Conservation (phyloP, 1,284 basidiomycete species). For the Boletus mariae region DNA sequence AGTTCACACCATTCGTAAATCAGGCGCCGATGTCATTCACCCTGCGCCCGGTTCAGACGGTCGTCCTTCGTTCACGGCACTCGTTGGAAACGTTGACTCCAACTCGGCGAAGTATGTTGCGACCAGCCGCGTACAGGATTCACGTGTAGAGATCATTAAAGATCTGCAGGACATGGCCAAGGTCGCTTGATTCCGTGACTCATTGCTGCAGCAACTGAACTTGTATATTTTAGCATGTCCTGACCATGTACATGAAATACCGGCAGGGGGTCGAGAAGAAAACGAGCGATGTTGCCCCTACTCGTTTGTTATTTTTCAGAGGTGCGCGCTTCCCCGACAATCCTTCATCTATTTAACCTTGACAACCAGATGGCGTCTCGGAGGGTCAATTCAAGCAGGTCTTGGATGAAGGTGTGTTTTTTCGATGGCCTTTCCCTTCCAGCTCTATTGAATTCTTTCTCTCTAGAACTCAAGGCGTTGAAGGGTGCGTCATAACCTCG, state of each 20-base stretch:
- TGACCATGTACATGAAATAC: slow-evolving; percentile 56
- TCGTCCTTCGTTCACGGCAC: slow-evolving; percentile 70
- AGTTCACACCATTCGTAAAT: slow-evolving; percentile 5
- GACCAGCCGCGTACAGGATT: slow-evolving; percentile 61
- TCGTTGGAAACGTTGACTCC: slow-evolving; percentile 73
- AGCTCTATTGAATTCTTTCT: neutral
- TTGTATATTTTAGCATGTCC: slow-evolving; percentile 39
- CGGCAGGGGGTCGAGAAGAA: slow-evolving; percentile 52
- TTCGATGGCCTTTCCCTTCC: neutral
- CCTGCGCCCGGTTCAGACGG: slow-evolving; percentile 70
- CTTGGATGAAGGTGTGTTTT: slow-evolving; percentile 48
- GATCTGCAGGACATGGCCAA: slow-evolving; percentile 61
- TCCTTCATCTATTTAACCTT: slow-evolving; percentile 4
- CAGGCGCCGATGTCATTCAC: slow-evolving; percentile 75
- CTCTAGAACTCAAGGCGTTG: slow-evolving; percentile 53
- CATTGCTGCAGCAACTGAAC: slow-evolving; percentile 10
- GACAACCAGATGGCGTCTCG: slow-evolving; percentile 65
- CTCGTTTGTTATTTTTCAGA: slow-evolving; percentile 71
- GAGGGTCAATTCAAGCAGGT: slow-evolving; percentile 77
- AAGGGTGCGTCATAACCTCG: slow-evolving; percentile 40
- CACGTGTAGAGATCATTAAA: slow-evolving; percentile 71
- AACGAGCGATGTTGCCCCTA: slow-evolving; percentile 42
- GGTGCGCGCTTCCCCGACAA: slow-evolving; percentile 38
- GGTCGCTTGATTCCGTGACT: slow-evolving; percentile 31
- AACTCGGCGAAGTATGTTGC: slow-evolving; percentile 53